phyloP scores from a whole-genome alignment of 75 land plant genomes.

The Gnetum montanum region DNA sequence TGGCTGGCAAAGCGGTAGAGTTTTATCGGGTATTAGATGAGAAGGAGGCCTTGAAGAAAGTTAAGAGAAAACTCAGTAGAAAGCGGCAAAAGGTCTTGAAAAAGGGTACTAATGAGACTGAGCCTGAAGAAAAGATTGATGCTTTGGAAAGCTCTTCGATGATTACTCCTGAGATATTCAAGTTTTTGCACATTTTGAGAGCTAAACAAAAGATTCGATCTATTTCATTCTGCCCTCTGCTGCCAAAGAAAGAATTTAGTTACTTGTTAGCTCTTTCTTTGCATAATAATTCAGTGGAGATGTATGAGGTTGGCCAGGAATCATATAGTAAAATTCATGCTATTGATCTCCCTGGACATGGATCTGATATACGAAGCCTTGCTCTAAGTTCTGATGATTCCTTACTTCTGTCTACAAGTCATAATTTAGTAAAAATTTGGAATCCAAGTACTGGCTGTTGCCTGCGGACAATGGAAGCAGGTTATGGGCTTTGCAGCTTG shows the following conservation, averaged over 20 bases:
- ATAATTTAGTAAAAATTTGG: conserved; percentile 87
- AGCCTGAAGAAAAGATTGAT: conserved; percentile 16
- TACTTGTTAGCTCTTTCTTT: conserved; percentile 64
- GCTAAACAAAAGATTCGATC: conserved; percentile 72
- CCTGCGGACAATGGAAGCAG: conserved; percentile 87
- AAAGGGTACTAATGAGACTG: conserved; percentile 27
- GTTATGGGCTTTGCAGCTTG: conserved; percentile 71
- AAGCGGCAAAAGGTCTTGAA: conserved; percentile 52
- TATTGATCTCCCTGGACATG: conserved; percentile 82
- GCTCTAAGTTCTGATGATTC: conserved; percentile 68
- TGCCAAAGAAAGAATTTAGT: conserved; percentile 30
- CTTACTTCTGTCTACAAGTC: conserved; percentile 89
- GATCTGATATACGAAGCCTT: conserved; percentile 80
- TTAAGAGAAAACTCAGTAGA: conserved; percentile 55
- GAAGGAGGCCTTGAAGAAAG: conserved; percentile 66
- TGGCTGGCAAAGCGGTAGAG: conserved; percentile 79
- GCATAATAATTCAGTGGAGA: conserved; percentile 71
- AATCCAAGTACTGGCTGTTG: conserved; percentile 87
- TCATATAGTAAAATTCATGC: conserved; percentile 23
- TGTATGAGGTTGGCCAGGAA: conserved; percentile 50
- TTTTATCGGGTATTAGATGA: conserved; percentile 69
- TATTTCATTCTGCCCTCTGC: conserved; percentile 60
- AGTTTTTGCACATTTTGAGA: conserved; percentile 48
- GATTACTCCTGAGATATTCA: conserved; percentile 69
- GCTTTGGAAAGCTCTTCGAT: conserved; percentile 21